A percentile compares a stretch with the other conserved stretches of the same genome.
Evolutionary conservation across 176 grass and related monocot genomes (phyloP).

Genomic region (Hyparrhenia diplandra): DNA sequence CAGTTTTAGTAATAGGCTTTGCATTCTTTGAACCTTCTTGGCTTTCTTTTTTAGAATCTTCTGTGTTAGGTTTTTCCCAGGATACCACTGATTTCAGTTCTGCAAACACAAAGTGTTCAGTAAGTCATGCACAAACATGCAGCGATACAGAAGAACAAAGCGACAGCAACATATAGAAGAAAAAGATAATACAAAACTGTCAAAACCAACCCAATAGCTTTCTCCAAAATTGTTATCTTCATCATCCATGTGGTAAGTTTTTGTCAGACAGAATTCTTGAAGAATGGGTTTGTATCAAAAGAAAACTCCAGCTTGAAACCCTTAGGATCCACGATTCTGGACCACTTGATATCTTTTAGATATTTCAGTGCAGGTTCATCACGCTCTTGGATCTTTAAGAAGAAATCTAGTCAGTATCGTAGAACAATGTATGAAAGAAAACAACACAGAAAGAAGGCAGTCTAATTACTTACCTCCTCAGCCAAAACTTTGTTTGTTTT

Average conservation of each 20-base stretch:
- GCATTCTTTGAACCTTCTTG: constrained; percentile 87
- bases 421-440: not conserved
- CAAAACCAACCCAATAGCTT: constrained; percentile 81
- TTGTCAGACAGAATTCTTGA: constrained; percentile 88
- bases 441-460: not conserved
- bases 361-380: constrained; percentile 72
- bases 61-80: constrained; percentile 80
- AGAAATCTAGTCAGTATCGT: not conserved
- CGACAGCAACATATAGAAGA: not conserved
- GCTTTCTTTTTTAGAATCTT: constrained; percentile 94
- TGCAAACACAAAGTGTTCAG: constrained; percentile 27
- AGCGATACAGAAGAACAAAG: not conserved
- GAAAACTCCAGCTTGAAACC: constrained; percentile 94
- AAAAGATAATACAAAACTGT: not conserved
- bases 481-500: constrained; percentile 78
- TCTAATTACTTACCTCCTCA: constrained; percentile 57
- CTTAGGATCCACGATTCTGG: constrained; percentile 60
- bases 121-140: not conserved
- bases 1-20: constrained; percentile 84
- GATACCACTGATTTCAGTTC: constrained; percentile 89
- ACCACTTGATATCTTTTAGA: constrained; percentile 94
- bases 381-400: constrained; percentile 62
- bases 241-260: constrained; percentile 85
- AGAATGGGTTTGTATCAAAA: constrained; percentile 86
- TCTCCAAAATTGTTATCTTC: constrained; percentile 94